phyloP scores from a whole-genome alignment of 2,329 filamentous ascomycete genomes.

The Phaeosphaeriaceae sp. region DNA sequence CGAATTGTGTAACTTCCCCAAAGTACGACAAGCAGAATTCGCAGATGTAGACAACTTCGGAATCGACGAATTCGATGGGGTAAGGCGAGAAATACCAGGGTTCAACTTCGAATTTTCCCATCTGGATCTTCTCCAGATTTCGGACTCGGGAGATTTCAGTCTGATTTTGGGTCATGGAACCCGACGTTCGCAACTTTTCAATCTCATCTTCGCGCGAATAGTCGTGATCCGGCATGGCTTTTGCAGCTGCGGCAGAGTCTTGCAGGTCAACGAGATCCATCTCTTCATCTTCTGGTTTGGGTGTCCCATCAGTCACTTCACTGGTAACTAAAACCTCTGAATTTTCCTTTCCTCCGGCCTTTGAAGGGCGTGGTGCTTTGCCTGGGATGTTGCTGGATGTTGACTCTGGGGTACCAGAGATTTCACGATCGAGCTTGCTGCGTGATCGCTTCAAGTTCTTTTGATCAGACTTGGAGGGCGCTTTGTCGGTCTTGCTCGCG shows the following conservation, averaged over 20 bases:
- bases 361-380: slow-evolving; percentile 59
- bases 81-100: slow-evolving; percentile 99
- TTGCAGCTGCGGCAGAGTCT: slow-evolving; percentile 59
- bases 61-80: slow-evolving; percentile 84
- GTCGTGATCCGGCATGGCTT: slow-evolving; percentile 58
- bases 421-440: slow-evolving; percentile 59
- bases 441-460: slow-evolving; percentile 57
- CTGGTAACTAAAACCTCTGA: slow-evolving; percentile 57
- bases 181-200: slow-evolving; percentile 90
- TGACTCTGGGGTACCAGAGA: slow-evolving; percentile 62
- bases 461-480: slow-evolving; percentile 52
- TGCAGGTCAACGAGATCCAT: slow-evolving; percentile 61
- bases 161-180: slow-evolving; percentile 98
- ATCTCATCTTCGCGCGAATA: slow-evolving; percentile 91
- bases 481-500: slow-evolving; percentile 52
- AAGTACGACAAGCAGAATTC: slow-evolving; percentile 97
- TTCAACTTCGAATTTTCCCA: slow-evolving; percentile 89
- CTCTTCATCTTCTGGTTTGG: slow-evolving; percentile 59
- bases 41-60: slow-evolving; percentile 93
- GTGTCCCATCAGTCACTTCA: slow-evolving; percentile 57
- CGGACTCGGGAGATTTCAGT: slow-evolving; percentile 95
- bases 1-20: slow-evolving; percentile 80
- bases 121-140: slow-evolving; percentile 92
- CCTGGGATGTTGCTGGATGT: slow-evolving; percentile 57
- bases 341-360: slow-evolving; percentile 68